Evolutionary conservation across 2,329 filamentous ascomycete genomes (phyloP).

Genomic region (Xylariaceae sp.): DNA sequence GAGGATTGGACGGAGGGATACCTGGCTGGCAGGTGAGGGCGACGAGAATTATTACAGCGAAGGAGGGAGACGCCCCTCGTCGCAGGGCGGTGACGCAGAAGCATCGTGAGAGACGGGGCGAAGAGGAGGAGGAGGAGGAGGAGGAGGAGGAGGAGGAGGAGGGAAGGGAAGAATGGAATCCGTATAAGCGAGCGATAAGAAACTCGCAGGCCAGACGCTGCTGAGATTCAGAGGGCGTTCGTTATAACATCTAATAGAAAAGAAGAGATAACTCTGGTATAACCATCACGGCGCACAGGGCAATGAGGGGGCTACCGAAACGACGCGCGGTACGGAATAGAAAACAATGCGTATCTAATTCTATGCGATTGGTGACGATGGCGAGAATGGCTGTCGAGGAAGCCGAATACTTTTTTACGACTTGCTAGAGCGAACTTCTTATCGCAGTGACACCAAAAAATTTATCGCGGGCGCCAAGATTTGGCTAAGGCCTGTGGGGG

Average conservation of each 20-base stretch:
- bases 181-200: conserved; percentile 8
- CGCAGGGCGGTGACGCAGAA: conserved; percentile 26
- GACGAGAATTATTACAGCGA: conserved; percentile 18
- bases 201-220: conserved; percentile 25
- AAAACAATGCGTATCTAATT: background rate
- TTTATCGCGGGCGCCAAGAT: background rate
- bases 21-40: conserved; percentile 23
- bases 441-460: background rate
- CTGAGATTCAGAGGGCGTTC: conserved; percentile 13
- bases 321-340: background rate
- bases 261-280: background rate
- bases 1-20: conserved; percentile 13
- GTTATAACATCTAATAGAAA: conserved; percentile 25
- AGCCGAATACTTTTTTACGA: background rate
- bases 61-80: conserved; percentile 24
- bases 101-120: conserved; percentile 23
- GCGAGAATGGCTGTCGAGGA: no score
- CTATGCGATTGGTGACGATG: no score
- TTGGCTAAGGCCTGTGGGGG: no score
- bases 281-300: conserved; percentile 1
- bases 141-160: no score
- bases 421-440: background rate
- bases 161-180: background rate
- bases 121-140: no score
- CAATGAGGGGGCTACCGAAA: background rate